These are phyloP conservation scores for Cornus suecica DNA, from an alignment of 148 eudicot genomes.

Conservation along the genomic window DNA sequence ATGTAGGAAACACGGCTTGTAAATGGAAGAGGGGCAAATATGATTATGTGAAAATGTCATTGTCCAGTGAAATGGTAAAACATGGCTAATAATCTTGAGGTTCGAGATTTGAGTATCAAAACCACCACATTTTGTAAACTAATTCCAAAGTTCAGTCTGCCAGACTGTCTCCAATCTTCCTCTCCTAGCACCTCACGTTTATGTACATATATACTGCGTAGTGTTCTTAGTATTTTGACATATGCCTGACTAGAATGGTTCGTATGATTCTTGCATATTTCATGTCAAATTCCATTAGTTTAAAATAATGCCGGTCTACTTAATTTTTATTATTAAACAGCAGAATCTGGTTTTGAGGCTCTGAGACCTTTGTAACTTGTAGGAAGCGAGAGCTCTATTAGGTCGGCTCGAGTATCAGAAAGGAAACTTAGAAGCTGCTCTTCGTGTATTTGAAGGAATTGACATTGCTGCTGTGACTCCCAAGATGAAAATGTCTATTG, in stretches of 20 bases:
- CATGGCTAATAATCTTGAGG: no score
- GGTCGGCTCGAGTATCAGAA: constrained; percentile 92
- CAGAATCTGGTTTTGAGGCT: constrained; percentile 5
- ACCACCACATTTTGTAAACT: no score
- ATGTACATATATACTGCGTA: no score
- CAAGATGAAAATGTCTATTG: constrained; percentile 55
- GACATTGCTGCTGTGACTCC: constrained; percentile 63
- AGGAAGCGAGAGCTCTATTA: constrained; percentile 91
- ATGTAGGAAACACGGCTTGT: no score
- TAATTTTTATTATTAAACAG: background rate
- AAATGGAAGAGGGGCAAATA: no score
- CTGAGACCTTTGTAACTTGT: constrained; percentile 6
- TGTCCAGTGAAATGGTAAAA: no score
- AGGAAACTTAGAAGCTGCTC: constrained; percentile 82
- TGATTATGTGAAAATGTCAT: no score
- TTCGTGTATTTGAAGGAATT: constrained; percentile 84
- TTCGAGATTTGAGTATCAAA: no score
- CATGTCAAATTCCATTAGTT: background rate
- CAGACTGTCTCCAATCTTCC: no score
- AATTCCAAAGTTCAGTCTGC: no score
- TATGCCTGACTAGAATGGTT: background rate
- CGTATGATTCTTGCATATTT: background rate
- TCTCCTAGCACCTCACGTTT: no score
- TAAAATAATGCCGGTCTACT: background rate
- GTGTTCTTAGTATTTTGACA: no score